Conservation (phyloP, 1,284 basidiomycete genomes). For the Cutaneotrichosporon daszewskae region DNA sequence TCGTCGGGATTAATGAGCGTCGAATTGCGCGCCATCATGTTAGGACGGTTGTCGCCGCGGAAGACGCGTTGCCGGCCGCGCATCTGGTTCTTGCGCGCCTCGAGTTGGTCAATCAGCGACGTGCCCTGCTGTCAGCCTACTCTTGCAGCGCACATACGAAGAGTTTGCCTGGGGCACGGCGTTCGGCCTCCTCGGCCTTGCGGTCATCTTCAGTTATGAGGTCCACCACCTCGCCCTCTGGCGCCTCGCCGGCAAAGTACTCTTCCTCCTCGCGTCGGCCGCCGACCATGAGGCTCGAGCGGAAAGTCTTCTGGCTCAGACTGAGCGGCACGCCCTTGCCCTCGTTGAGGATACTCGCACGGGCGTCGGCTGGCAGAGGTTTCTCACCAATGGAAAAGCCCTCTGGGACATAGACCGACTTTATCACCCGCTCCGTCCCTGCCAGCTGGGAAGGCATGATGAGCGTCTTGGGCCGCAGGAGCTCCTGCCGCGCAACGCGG, state of each 20-base stretch:
- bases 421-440: slow-evolving; percentile 10
- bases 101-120: slow-evolving; percentile 46
- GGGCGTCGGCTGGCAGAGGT: slow-evolving; percentile 41
- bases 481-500: slow-evolving; percentile 20
- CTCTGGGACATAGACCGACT: slow-evolving; percentile 25
- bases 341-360: slow-evolving; percentile 26
- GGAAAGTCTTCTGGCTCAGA: slow-evolving; percentile 38
- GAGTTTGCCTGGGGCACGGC: slow-evolving; percentile 31
- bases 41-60: slow-evolving; percentile 43
- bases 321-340: slow-evolving; percentile 28
- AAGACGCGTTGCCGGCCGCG: slow-evolving; percentile 41
- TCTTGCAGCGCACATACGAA: slow-evolving; percentile 27
- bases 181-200: slow-evolving; percentile 20
- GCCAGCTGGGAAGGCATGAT: slow-evolving; percentile 40
- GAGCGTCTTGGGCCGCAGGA: slow-evolving; percentile 41
- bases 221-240: slow-evolving; percentile 14
- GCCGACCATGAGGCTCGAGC: slow-evolving; percentile 32
- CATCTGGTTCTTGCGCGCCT: slow-evolving; percentile 38
- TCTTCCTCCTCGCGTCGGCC: slow-evolving; percentile 25
- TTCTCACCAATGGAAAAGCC: slow-evolving; percentile 41
- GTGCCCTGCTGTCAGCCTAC: slow-evolving; percentile 24
- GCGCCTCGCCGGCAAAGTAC: slow-evolving; percentile 16
- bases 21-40: slow-evolving; percentile 41
- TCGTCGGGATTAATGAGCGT: slow-evolving; percentile 5
- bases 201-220: slow-evolving; percentile 13